Percentiles rank a stretch among this genome's conserved stretches.
Evolutionary conservation across 2,329 filamentous ascomycete species (phyloP).

Genomic region (Trichoderma pleuroti): DNA sequence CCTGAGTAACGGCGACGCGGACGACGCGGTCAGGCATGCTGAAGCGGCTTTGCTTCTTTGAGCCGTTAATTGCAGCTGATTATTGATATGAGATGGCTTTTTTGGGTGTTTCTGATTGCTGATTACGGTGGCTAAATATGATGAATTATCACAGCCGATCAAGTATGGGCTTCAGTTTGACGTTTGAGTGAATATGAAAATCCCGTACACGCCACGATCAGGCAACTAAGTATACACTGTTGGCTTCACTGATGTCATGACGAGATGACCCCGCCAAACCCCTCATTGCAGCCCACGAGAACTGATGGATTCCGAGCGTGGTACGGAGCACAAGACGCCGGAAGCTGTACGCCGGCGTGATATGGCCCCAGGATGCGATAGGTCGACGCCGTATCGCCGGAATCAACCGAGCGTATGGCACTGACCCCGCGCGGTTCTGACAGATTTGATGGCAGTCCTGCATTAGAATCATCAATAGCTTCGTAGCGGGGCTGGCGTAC

Average conservation of each 20-base stretch:
- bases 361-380: neutral
- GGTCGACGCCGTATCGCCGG: neutral
- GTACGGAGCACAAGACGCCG: neutral
- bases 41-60: neutral
- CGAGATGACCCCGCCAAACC: neutral
- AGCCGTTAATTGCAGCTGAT: neutral
- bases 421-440: neutral
- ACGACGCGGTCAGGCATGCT: neutral
- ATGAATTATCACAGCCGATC: neutral
- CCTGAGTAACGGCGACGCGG: slow-evolving; percentile 1
- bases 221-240: neutral
- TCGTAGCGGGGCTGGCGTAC: neutral
- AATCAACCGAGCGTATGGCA: neutral
- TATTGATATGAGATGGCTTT: neutral
- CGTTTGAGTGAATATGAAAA: neutral
- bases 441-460: neutral
- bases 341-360: neutral
- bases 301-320: neutral
- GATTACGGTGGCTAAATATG: neutral
- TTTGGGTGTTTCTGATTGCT: neutral
- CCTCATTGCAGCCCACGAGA: neutral
- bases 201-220: neutral
- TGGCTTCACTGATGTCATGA: neutral
- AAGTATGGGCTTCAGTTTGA: neutral
- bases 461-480: neutral